Base-by-base conservation (phyloP, 345 rosid genomes). In the Alliaria petiolata region DNA sequence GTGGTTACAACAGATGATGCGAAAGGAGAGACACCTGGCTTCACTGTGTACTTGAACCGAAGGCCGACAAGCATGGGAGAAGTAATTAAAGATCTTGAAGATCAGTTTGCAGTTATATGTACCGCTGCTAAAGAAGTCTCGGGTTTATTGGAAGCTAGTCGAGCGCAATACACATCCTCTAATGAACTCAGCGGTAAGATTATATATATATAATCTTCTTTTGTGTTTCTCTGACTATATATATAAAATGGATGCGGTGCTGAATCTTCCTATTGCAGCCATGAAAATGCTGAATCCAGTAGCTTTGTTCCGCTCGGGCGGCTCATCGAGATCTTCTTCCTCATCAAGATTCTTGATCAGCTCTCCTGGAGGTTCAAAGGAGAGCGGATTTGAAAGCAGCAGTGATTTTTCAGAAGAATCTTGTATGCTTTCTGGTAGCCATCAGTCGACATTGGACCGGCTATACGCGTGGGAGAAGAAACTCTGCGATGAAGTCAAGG, bases 401-500 rank as follows among this genome's bases (percentile, higher is more conserved):
- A 67, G 78, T 19, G 75, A 54, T 1, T 52, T 76, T 68, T 76
- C 79, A 2, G 75, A 69, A 40, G 74, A 89, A 46, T 80, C 91
- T 62, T 76, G 63, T 76, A 78, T 82, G 83, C 60, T 83, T 66
- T 84, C 90, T 0, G 85, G 89, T 53, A 83, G 96, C 59, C 97
- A 86, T 78, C 97, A 87, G 66, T 87, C 97, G 22, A 89, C 95
- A 54, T 51, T 89, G 81, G 95, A 89, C 78, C 78, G 97, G 40
- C 78, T 93, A 51, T 87, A 84, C 46, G 89, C 84, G 31, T 88
- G 96, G 99, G 99, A 86, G 82, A 93, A 93, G 81, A 93, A 89
- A 81, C 96, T 91, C 58, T 93, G 83, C 4, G 87, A 89, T 35
- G 96, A 91, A 86, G 97, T 93, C 71, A 83, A 79, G 98, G 98